Evolutionary conservation across 2,329 filamentous ascomycete species (phyloP).

Genomic region (Nectriaceae sp.): DNA sequence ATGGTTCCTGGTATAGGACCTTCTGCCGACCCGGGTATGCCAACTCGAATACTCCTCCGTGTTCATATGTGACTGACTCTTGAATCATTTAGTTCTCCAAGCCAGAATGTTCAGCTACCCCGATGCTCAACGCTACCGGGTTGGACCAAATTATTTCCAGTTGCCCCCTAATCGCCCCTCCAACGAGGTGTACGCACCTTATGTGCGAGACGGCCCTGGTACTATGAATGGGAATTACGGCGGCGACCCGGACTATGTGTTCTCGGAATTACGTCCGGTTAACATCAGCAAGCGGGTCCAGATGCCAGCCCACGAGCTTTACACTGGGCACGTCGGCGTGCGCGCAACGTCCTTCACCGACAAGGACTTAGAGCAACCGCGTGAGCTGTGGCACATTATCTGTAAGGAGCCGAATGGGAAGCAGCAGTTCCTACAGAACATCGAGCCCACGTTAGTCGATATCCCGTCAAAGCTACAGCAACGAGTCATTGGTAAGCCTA

Average conservation of each 20-base stretch:
- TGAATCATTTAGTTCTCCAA: conserved; percentile 48
- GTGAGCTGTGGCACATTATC: conserved; percentile 24
- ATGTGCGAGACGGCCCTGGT: conserved; percentile 24
- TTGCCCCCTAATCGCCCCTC: conserved; percentile 38
- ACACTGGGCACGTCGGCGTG: conserved; percentile 16
- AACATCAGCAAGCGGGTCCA: conserved; percentile 33
- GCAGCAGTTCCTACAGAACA: conserved; percentile 23
- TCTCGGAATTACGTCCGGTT: conserved; percentile 41
- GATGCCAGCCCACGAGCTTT: conserved; percentile 23
- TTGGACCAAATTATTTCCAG: conserved; percentile 56
- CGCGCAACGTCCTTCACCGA: conserved; percentile 15
- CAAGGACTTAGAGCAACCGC: conserved; percentile 24
- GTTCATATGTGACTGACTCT: neutral
- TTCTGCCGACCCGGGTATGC: conserved; percentile 55
- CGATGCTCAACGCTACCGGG: conserved; percentile 63
- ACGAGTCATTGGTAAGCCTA: conserved; percentile 10
- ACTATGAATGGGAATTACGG: conserved; percentile 30
- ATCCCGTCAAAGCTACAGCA: conserved; percentile 15
- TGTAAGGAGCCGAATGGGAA: conserved; percentile 15
- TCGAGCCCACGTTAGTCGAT: conserved; percentile 17
- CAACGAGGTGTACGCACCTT: conserved; percentile 26
- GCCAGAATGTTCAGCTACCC: conserved; percentile 62
- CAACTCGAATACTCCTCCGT: neutral
- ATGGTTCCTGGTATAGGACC: conserved; percentile 66
- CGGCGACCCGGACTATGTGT: conserved; percentile 28